Base-by-base conservation (phyloP, 441 rosid species). In the Adansonia rubrostipa region DNA sequence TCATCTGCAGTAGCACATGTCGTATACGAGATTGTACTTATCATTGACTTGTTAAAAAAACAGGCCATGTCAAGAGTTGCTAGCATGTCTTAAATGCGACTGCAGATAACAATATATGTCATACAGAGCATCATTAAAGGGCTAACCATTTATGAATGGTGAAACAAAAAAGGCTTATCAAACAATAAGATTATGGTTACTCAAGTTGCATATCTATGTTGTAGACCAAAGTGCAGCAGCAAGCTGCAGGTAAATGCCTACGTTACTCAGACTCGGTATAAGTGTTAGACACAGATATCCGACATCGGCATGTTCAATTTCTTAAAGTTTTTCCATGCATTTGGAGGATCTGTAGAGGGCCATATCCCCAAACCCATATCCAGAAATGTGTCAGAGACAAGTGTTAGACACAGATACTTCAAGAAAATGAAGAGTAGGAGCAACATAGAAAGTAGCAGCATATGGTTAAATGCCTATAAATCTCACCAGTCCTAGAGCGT, bases 401-500 rank as follows among this genome's bases (percentile, higher is more conserved):
- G 42, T 36, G 42, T 5, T 36, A 36, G 42, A 36, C 42, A 36
- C 42, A 36, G 42, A 36, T 36, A 36, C 42, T 36, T 36, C 42
- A 4, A 36, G 42, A 36, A 36, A 36, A 36, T 36, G 42, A 36
- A 36, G 42, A 36, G 42, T 36, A 36, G 42, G 42, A 36, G 42
- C 42, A 36, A 36, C 42, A 15, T 17, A 15, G 15, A 53, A 14
- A 53, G 72, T 68, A 47, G 17, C 5, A 45, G n/a, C 17, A 68
- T 45, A 10, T 4, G 42, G 20, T 20, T 45, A 45, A 45, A 47
- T 19, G n/a, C 72, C 0, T 9, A 45, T 17, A 45, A 44, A 19
- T 67, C 14, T 28, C 42, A 71, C 0, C 74, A 33, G n/a, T n/a
- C 75, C 24, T 33, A n/a, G 24, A 54, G 64, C 75, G 36, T 17